Evolutionary conservation across 352 stramenopile genomes (phyloP), one percentile per base, ranked within the genome.

Genomic region (Globisporangium polare): DNA sequence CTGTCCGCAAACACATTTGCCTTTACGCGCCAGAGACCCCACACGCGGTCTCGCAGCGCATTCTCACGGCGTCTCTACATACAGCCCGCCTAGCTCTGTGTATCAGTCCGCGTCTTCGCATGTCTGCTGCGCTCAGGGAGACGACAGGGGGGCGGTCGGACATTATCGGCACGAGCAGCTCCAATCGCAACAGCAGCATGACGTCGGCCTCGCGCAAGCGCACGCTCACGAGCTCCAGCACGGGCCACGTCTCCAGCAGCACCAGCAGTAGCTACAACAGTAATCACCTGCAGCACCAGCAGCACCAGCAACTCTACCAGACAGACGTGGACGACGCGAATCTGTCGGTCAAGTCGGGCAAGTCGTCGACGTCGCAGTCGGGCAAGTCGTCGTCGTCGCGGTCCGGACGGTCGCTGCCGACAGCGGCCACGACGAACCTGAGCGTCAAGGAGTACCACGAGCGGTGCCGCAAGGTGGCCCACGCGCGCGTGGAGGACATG

Each of bases 401-500:
- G 13, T 59, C 53, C 3, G 49, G 33, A 15, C 13, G 24, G 9
- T 53, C 53, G 2, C n/a, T 45, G 1, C 26, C 29, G 33, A 15
- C 33, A 2, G 37, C 31, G 33, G 10, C 33, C 6, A 45, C 31
- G 35, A 1, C 20, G 6, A 37, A 18, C 6, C 46, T 57, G 46
- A 50, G 33, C 18, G 57, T 37, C 1, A 53, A 60, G 22, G 52
- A 56, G 37, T 67, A 60, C 41, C 61, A 63, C 49, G 56, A 53
- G 35, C 62, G 62, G 17, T 62, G 54, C 37, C 43, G 46, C 35
- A 58, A 67, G 15, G 43, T 67, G 12, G 62, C 62, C 0, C 46
- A 55, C 7, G 55, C 62, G 50, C 62, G 55, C 54, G 62, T 67
- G 20, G 54, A 63, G n/a, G 62, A 67, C 55, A 67, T 67, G 62